Conservation (phyloP, 768 basidiomycete species). For the Crassisporium funariophilum region DNA sequence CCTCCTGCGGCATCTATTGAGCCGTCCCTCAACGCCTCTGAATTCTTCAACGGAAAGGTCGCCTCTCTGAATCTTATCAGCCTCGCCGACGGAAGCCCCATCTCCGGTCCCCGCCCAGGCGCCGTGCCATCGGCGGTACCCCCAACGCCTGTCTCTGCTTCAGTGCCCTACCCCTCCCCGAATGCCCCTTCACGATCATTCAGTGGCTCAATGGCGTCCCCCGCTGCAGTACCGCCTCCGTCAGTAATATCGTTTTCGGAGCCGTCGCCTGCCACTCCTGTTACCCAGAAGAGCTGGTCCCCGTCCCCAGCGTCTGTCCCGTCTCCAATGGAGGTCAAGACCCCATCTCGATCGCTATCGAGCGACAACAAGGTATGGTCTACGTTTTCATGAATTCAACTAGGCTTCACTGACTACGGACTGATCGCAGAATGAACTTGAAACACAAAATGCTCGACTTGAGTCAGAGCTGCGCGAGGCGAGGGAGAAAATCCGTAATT, state of each 20-base stretch:
- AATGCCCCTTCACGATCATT: conserved; percentile 36
- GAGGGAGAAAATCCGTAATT: conserved; percentile 76
- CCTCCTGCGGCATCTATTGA: conserved; percentile 87
- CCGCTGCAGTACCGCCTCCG: conserved; percentile 15
- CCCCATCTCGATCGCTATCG: conserved; percentile 20
- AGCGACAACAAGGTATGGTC: conserved; percentile 20
- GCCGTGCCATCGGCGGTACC: conserved; percentile 28
- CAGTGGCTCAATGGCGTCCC: conserved; percentile 27
- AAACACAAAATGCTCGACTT: conserved; percentile 64
- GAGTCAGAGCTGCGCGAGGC: conserved; percentile 74
- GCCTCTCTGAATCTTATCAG: conserved; percentile 77
- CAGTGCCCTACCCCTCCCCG: conserved; percentile 37
- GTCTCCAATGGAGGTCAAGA: background rate
- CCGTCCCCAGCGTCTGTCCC: conserved; percentile 7
- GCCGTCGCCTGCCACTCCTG: conserved; percentile 12
- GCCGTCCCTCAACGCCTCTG: conserved; percentile 75
- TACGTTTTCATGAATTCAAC: background rate
- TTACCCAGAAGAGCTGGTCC: conserved; percentile 16
- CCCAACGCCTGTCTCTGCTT: conserved; percentile 29
- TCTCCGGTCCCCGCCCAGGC: conserved; percentile 28
- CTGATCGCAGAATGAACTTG: conserved; percentile 26
- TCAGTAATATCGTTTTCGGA: conserved; percentile 11
- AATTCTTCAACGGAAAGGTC: conserved; percentile 87
- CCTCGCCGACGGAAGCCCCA: conserved; percentile 66
- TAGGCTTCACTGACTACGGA: background rate